Base-by-base conservation (phyloP, 352 stramenopile species). In the Globisporangium paddicum region DNA sequence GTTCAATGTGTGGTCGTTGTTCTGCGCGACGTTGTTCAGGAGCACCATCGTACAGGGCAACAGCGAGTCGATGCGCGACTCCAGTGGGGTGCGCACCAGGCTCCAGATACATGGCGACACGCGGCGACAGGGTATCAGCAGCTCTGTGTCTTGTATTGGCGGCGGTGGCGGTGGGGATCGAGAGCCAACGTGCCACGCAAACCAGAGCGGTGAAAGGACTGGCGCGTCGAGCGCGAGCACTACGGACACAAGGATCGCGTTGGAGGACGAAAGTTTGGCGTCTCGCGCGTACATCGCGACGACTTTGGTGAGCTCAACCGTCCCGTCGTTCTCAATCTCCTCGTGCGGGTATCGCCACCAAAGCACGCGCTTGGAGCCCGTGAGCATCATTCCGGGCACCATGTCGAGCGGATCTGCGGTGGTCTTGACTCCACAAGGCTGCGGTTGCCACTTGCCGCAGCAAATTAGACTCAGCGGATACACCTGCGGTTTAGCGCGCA, bases 131-230 rank as follows among this genome's bases (percentile, higher is more conserved):
- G 52, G 50, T 6, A 41, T 34, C 10, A 55, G 23, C 2, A 37
- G 63, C 26, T 52, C 26, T 53, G 55, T 40, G 60, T 30, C 62
- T 44, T 4, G 19, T 52, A 16, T 58, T 41, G 44, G 51, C 16
- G 32, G 64, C 58, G 58, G 60, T 37, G 70, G 60, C 0, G 74
- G 80, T 5, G 78, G 77, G 44, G 66, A 68, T 58, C 68, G 76
- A 16, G 77, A 87, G 23, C 80, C 83, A 23, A 78, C 32, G 32
- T 76, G 62, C 83, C 83, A 93, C 3, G 79, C 83, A 64, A 89
- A 86, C 71, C 73, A 86, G 21, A 74, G 49, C 25, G 76, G 84
- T 0, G 82, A 71, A 13, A 82, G 57, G 18, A 87, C n/a, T 1
- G 80, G 72, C 0, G 79, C 49, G 48, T 94, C 82, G n/a, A 90